Base-by-base conservation (phyloP, 2,329 filamentous ascomycete species). In the Paracoccidioides lutzii region DNA sequence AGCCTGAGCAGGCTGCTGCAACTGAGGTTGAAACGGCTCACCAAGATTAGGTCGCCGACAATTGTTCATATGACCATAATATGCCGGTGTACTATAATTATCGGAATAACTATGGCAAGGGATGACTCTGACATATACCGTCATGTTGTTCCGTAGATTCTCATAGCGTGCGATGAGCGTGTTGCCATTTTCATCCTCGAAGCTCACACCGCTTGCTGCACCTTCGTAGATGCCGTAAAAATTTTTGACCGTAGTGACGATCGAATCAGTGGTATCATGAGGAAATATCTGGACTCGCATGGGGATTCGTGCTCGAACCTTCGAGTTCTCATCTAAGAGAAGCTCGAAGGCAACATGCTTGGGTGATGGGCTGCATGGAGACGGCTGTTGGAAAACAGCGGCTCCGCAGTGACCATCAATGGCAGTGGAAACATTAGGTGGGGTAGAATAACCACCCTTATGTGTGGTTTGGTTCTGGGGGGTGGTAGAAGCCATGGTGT, bases 221-320 rank as follows among this genome's bases (percentile, higher is more conserved):
- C 81, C 84, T 61, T 91, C 88, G 70, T 96, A 96, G 62, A 98
- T 80, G 59, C 93, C 93, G 69, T 95, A 97, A 75, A 97, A 97
- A 77, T 96, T 97, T 80, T 95, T 97, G 67, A 97, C 91, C 1
- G 93, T 97, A 12, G 90, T 93, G 61, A 97, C 88, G 74, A 98
- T 98, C 40, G 90, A 96, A 69, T 97, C 91, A 28, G 91, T 97
- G 53, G 88, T 90, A 76, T 98, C 93, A 72, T 97, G 90, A 49
- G 88, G 88, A 67, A 86, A 95, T 63, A 98, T 96, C 66, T 94
- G 87, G 46, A 85, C 81, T 61, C 81, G 75, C 78, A 85, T 82
- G 10, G 82, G 82, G 53, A 84, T 78, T 58, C 82, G 77, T 63
- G 81, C 81, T 66, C 77, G 75, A 59, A 77, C 74, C 62, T 80